A percentile compares a stretch with the other conserved stretches of the same genome.
Evolutionary conservation across 179 eudicot species (phyloP).

Genomic region (Silene vulgaris): DNA sequence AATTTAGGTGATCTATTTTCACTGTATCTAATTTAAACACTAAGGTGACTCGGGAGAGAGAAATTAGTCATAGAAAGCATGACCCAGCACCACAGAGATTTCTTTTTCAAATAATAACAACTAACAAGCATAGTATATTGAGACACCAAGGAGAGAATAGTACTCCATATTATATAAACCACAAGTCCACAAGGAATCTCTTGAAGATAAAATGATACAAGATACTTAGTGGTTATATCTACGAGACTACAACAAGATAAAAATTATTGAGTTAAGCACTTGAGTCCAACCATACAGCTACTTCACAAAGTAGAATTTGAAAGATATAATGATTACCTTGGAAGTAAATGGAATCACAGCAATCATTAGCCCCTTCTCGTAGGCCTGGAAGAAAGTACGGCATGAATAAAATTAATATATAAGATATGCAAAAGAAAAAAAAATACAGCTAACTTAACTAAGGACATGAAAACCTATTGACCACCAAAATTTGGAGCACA

Average conservation of each 20-base stretch:
- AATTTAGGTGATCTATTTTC: not conserved
- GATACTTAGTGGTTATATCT: not conserved
- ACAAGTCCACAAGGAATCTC: too few relatives aligned
- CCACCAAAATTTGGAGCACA: not conserved
- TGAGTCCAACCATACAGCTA: conserved; percentile 11
- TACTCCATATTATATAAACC: too few relatives aligned
- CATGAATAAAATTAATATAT: not conserved
- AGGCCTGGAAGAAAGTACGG: conserved; percentile 51
- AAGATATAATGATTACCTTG: conserved; percentile 46
- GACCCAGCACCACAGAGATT: too few relatives aligned
- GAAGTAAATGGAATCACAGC: conserved; percentile 96
- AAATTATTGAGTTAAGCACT: not conserved
- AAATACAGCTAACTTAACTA: not conserved
- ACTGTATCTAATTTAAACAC: not conserved
- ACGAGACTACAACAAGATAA: not conserved
- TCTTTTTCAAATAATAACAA: too few relatives aligned
- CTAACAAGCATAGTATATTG: too few relatives aligned
- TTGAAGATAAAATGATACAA: too few relatives aligned
- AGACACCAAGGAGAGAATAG: too few relatives aligned
- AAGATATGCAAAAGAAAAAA: not conserved
- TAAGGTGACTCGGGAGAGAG: too few relatives aligned
- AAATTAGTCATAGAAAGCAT: too few relatives aligned
- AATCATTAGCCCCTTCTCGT: conserved; percentile 93
- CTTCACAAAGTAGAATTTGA: conserved; percentile 7
- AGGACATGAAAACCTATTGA: not conserved